Evolutionary conservation across 164 flowering plant species (phyloP).

Genomic region (Saururus chinensis): DNA sequence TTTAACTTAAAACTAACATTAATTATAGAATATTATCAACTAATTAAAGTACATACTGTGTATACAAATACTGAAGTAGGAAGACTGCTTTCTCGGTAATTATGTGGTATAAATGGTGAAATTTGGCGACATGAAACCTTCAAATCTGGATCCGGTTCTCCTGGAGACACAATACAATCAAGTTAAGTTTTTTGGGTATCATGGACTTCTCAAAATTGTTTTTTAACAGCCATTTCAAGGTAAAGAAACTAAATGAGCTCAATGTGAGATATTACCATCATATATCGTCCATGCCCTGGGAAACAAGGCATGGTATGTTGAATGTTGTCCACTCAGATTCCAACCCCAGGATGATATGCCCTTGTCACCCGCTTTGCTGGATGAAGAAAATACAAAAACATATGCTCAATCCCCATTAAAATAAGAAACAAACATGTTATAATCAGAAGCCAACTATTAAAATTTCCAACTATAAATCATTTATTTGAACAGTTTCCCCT

Average conservation of each 20-base stretch:
- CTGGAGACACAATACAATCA: constrained; percentile 23
- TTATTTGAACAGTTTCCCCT: too few species aligned
- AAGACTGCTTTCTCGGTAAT: constrained; percentile 92
- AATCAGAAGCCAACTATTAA: background rate
- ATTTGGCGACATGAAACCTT: constrained; percentile 96
- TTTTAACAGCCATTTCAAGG: background rate
- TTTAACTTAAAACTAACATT: too few species aligned
- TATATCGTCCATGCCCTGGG: constrained; percentile 99
- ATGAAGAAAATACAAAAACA: constrained; percentile 3
- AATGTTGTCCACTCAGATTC: constrained; percentile 94
- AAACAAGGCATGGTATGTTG: constrained; percentile 94
- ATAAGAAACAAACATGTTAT: background rate
- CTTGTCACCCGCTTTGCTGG: constrained; percentile 64
- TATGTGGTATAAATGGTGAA: constrained; percentile 96
- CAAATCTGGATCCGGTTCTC: constrained; percentile 97
- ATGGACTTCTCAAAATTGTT: background rate
- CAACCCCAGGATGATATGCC: constrained; percentile 98
- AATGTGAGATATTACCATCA: constrained; percentile 45
- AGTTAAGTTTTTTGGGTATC: too few species aligned
- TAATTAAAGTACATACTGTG: constrained; percentile 55
- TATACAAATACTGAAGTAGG: constrained; percentile 94
- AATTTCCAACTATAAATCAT: too few species aligned
- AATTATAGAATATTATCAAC: background rate
- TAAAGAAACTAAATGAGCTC: background rate
- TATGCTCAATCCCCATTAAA: background rate